Conservation (phyloP, 306 rosid species). For the Herpetospermum pedunculosum region DNA sequence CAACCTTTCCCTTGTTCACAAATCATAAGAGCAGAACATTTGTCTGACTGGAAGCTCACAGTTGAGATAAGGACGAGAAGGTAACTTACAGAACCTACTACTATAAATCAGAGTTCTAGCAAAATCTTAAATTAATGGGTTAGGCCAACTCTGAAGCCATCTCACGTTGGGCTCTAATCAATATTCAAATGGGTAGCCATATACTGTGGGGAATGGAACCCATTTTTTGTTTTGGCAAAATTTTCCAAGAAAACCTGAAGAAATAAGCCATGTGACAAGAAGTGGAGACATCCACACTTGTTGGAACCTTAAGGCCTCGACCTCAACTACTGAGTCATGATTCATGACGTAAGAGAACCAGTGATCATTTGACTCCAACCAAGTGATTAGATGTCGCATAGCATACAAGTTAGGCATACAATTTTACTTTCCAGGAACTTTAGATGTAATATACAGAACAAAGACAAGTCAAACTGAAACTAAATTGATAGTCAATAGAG, state of each 20-base stretch:
- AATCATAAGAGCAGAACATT: not conserved
- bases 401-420: not conserved
- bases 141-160: not conserved
- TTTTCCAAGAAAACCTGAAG: constrained; percentile 46
- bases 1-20: not conserved
- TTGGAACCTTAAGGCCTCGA: constrained; percentile 47
- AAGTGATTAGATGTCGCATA: not conserved
- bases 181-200: constrained; percentile 4
- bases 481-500: not conserved
- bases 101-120: not conserved
- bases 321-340: constrained; percentile 53
- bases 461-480: not conserved
- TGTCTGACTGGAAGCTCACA: not conserved
- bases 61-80: not conserved
- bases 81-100: not conserved
- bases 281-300: constrained; percentile 41
- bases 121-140: not conserved
- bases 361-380: constrained; percentile 16
- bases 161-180: not conserved
- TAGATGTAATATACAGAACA: not conserved
- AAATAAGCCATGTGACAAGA: constrained; percentile 46
- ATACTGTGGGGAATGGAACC: not conserved
- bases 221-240: constrained; percentile 12
- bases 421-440: not conserved
- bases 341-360: constrained; percentile 35